phyloP scores from a whole-genome alignment of 176 grass and related monocot genomes.

The Hsuehochloa calcarea region DNA sequence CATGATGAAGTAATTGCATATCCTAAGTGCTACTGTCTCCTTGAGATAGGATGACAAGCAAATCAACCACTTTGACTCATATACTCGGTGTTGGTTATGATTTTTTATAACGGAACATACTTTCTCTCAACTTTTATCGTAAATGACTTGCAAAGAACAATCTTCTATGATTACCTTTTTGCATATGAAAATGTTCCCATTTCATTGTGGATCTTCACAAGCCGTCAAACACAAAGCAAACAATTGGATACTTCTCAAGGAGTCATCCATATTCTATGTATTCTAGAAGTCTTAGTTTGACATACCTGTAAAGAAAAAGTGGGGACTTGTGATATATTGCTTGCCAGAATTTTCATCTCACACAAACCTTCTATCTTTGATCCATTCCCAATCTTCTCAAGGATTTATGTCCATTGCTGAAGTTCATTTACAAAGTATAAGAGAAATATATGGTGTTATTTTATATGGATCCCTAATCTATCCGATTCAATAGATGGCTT shows the following conservation, averaged over 20 bases:
- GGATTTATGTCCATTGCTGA: background rate
- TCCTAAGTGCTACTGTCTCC: constrained; percentile 3
- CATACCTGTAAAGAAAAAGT: constrained; percentile 8
- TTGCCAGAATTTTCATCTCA: constrained; percentile 23
- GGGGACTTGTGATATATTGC: background rate
- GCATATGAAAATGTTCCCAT: constrained; percentile 7
- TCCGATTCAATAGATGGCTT: background rate
- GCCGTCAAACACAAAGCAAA: background rate
- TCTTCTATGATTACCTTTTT: constrained; percentile 9
- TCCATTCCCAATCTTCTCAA: constrained; percentile 24
- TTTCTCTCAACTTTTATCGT: background rate
- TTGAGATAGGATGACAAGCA: constrained; percentile 12
- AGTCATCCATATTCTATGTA: background rate
- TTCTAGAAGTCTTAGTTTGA: constrained; percentile 1
- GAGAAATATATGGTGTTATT: background rate
- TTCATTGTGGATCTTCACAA: constrained; percentile 10
- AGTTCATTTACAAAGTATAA: constrained; percentile 20
- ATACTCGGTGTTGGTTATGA: constrained; percentile 11
- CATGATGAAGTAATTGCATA: constrained; percentile 13
- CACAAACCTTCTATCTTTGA: constrained; percentile 8
- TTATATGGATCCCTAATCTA: constrained; percentile 18
- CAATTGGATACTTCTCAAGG: constrained; percentile 15
- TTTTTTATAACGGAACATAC: background rate
- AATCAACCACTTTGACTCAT: constrained; percentile 9
- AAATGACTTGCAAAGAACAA: background rate